Conservation (phyloP, 148 eudicot genomes). For the Nyssa sinensis region DNA sequence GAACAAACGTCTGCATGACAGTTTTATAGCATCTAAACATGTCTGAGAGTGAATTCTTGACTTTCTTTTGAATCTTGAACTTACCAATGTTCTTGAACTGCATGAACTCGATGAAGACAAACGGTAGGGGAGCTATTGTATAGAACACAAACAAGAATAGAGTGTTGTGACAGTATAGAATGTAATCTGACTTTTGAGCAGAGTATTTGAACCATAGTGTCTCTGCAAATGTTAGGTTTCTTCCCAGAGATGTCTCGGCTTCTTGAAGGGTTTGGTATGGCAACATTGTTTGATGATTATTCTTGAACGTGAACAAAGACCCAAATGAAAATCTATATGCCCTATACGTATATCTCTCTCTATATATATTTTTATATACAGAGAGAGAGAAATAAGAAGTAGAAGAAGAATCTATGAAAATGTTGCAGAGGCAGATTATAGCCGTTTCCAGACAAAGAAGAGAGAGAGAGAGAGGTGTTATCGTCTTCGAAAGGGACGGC, state of each 20-base stretch:
- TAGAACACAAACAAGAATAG: slow-evolving; percentile 56
- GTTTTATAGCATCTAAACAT: slow-evolving; percentile 62
- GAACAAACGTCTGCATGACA: slow-evolving; percentile 45
- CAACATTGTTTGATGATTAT: slow-evolving; percentile 46
- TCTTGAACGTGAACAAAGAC: no score
- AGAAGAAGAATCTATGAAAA: no score
- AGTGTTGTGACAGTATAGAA: slow-evolving; percentile 65
- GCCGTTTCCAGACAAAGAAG: no score
- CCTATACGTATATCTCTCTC: no score
- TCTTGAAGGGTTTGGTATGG: slow-evolving; percentile 47
- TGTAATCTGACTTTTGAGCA: slow-evolving; percentile 56
- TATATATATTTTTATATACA: no score
- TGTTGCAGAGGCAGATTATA: no score
- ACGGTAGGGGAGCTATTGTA: slow-evolving; percentile 52
- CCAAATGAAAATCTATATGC: no score
- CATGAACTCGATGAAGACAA: slow-evolving; percentile 39
- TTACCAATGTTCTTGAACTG: slow-evolving; percentile 42
- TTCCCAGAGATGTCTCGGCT: slow-evolving; percentile 50
- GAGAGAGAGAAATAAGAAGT: no score
- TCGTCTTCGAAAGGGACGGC: no score
- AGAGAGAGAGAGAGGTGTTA: no score
- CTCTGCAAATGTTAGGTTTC: slow-evolving; percentile 50
- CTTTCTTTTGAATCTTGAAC: slow-evolving; percentile 69
- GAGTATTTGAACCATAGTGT: slow-evolving; percentile 75
- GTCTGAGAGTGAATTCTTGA: slow-evolving; percentile 39